Evolutionary conservation across 164 flowering plant species (phyloP).

Genomic region (Aristolochia contorta): DNA sequence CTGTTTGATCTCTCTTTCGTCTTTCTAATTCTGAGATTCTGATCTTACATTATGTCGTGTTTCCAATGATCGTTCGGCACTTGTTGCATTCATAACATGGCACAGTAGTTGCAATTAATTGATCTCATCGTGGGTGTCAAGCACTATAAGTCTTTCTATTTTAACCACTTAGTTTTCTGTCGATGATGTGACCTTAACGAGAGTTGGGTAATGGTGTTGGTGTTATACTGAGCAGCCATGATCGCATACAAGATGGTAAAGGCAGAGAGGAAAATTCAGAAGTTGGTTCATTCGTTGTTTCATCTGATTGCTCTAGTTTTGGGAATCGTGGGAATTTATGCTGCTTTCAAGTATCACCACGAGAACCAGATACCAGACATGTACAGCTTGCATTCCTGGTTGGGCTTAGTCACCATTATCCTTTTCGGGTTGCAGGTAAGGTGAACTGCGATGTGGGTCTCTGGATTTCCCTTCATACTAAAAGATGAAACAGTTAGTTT

Average conservation of each 20-base stretch:
- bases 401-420: slow-evolving; percentile 60
- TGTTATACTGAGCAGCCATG: slow-evolving; percentile 27
- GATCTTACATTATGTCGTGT: too few relatives aligned
- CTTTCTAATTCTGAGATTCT: not conserved
- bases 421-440: slow-evolving; percentile 57
- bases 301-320: slow-evolving; percentile 34
- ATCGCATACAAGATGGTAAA: slow-evolving; percentile 60
- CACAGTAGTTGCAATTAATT: too few relatives aligned
- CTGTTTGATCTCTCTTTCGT: too few relatives aligned
- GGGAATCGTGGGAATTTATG: slow-evolving; percentile 60
- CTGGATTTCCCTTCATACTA: too few relatives aligned
- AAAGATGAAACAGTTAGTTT: too few relatives aligned
- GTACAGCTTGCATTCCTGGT: slow-evolving; percentile 75
- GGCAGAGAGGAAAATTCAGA: slow-evolving; percentile 23
- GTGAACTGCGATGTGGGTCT: too few relatives aligned
- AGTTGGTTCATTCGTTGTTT: slow-evolving; percentile 36
- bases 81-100: too few relatives aligned
- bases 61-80: too few relatives aligned
- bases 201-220: not conserved
- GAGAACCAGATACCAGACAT: slow-evolving; percentile 21
- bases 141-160: too few relatives aligned
- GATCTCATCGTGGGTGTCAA: too few relatives aligned
- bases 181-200: not conserved
- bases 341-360: slow-evolving; percentile 58
- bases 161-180: not conserved